phyloP scores from a whole-genome alignment of 768 basidiomycete species.

The Termitomyces sp. region DNA sequence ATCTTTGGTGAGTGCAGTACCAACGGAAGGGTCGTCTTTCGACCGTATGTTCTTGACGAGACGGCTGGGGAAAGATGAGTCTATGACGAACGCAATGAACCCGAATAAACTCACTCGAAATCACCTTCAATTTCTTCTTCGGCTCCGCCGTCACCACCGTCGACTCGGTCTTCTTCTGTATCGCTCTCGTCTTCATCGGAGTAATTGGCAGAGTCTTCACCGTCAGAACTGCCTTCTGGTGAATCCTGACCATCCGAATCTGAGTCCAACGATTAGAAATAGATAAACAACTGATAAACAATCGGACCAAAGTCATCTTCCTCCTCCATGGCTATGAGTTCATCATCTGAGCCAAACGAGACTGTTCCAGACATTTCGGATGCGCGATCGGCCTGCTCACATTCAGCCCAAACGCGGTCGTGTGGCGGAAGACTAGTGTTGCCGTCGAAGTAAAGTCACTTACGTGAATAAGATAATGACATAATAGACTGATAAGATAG shows the following conservation, averaged over 20 bases:
- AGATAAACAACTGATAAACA: not conserved
- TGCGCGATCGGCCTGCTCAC: not conserved
- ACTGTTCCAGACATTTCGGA: not conserved
- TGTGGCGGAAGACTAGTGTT: too few species aligned
- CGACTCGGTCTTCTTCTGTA: conserved; percentile 12
- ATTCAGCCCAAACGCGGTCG: too few species aligned
- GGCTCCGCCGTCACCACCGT: conserved; percentile 20
- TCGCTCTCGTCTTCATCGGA: conserved; percentile 7
- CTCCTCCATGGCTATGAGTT: conserved; percentile 14
- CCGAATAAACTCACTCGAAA: conserved; percentile 38
- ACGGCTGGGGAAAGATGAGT: conserved; percentile 35
- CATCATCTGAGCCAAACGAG: conserved; percentile 11
- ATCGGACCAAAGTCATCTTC: conserved; percentile 15
- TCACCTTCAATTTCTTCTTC: conserved; percentile 53
- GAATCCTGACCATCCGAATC: conserved; percentile 2
- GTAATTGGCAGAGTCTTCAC: conserved; percentile 4
- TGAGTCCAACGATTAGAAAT: not conserved
- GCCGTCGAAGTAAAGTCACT: too few species aligned
- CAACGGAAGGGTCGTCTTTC: conserved; percentile 35
- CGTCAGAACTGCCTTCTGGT: conserved; percentile 8
- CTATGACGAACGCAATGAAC: not conserved
- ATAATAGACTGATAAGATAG: too few species aligned
- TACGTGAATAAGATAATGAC: too few species aligned
- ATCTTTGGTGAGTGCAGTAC: conserved; percentile 47
- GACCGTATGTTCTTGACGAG: conserved; percentile 62